A percentile compares a stretch with the other conserved stretches of the same genome.
Conservation (phyloP, 306 rosid species). For the Potentilla sterilis region DNA sequence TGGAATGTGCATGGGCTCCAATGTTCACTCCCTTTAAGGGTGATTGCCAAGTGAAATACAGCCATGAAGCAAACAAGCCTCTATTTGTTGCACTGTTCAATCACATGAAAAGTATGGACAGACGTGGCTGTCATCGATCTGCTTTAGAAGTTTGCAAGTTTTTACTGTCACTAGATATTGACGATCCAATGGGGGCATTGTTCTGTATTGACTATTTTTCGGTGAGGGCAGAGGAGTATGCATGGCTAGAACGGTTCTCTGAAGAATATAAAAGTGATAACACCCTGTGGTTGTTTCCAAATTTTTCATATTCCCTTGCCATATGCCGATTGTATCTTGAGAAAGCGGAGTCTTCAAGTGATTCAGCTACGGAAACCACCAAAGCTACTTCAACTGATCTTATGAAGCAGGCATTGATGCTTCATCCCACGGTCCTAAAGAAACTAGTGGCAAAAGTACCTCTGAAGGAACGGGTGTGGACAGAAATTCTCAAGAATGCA, state of each 20-base stretch:
- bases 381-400: conserved; percentile 72
- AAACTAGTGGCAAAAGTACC: conserved; percentile 85
- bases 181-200: conserved; percentile 92
- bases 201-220: conserved; percentile 88
- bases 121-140: conserved; percentile 97
- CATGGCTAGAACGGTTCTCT: conserved; percentile 83
- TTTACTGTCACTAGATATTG: conserved; percentile 81
- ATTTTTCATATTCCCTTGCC: conserved; percentile 90
- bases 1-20: conserved; percentile 95
- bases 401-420: conserved; percentile 97
- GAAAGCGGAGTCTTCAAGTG: conserved; percentile 43
- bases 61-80: conserved; percentile 74
- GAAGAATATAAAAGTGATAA: conserved; percentile 76
- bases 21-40: conserved; percentile 84
- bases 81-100: conserved; percentile 65
- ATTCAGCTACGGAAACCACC: conserved; percentile 29
- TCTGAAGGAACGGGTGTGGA: conserved; percentile 77
- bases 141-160: conserved; percentile 94
- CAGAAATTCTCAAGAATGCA: conserved; percentile 51
- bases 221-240: conserved; percentile 85
- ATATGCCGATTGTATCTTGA: conserved; percentile 78
- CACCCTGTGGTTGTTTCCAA: conserved; percentile 89
- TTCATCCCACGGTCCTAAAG: conserved; percentile 80
- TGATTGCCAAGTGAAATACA: conserved; percentile 81
- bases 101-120: conserved; percentile 85